These are phyloP conservation scores for Torulaspora pretoriensis DNA, from an alignment of 1,139 yeast species.

Conservation along the genomic window DNA sequence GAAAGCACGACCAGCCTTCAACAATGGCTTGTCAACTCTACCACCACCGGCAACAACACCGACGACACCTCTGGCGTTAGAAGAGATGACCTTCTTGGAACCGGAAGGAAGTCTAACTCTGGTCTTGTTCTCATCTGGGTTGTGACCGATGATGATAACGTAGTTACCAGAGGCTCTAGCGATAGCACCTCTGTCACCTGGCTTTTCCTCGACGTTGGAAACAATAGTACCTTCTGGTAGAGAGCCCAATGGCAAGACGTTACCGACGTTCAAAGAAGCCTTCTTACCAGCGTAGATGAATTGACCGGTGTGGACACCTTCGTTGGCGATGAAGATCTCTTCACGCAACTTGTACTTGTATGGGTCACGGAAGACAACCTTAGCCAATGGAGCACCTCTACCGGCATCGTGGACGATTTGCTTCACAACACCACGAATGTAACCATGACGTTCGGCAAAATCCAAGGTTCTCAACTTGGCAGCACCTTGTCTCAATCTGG, in stretches of 20 bases:
- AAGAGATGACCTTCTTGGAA: conserved; percentile 93
- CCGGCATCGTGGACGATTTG: conserved; percentile 99
- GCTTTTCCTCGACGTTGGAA: conserved; percentile 97
- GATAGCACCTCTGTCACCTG: conserved; percentile 99
- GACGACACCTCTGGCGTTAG: conserved; percentile 98
- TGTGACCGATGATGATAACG: conserved; percentile 98
- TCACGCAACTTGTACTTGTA: conserved; percentile 97
- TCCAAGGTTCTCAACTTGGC: conserved; percentile 99
- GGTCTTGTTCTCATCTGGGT: conserved; percentile 98
- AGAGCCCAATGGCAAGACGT: conserved; percentile 93
- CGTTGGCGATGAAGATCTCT: conserved; percentile 98
- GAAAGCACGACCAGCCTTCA: conserved; percentile 99
- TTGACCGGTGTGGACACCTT: conserved; percentile 99
- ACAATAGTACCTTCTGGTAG: conserved; percentile 99
- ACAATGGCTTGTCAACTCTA: conserved; percentile 98
- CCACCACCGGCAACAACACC: conserved; percentile 99
- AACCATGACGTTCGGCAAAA: conserved; percentile 99
- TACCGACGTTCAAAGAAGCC: conserved; percentile 96
- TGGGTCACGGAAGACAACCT: conserved; percentile 99
- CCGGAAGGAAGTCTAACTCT: conserved; percentile 99
- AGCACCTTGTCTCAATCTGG: conserved; percentile 99
- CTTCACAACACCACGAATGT: conserved; percentile 98
- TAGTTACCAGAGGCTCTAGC: conserved; percentile 99
- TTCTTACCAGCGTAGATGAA: conserved; percentile 98
- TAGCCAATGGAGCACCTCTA: conserved; percentile 99